phyloP scores from a whole-genome alignment of 495 filamentous ascomycete species.

The Achaetomiella virescens region DNA sequence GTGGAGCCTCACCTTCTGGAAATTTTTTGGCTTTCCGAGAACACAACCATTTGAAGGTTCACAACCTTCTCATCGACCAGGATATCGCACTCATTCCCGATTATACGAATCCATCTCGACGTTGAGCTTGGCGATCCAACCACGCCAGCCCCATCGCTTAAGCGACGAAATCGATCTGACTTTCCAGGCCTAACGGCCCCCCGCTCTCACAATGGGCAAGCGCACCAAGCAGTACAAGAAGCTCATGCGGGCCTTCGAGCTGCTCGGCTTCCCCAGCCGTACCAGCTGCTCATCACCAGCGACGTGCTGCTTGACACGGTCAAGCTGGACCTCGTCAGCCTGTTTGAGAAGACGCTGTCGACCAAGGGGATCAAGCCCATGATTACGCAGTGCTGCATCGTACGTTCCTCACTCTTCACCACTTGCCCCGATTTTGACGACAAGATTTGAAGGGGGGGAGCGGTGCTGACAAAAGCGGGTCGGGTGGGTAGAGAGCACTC shows the following conservation, averaged over 20 bases:
- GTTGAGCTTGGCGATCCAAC: not conserved
- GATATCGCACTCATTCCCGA: not conserved
- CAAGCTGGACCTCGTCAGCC: constrained; percentile 70
- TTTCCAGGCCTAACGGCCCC: not conserved
- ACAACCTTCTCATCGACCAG: not conserved
- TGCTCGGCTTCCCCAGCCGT: constrained; percentile 70
- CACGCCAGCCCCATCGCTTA: not conserved
- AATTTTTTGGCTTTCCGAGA: constrained; percentile 15
- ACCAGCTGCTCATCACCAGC: constrained; percentile 65
- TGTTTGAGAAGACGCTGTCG: constrained; percentile 60
- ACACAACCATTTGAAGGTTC: not conserved
- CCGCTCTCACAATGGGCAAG: constrained; percentile 52
- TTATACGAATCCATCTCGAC: not conserved
- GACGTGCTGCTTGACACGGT: constrained; percentile 31
- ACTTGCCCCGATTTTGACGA: not conserved
- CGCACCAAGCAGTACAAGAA: constrained; percentile 93
- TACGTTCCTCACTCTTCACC: constrained; percentile 3
- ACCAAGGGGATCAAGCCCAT: constrained; percentile 71
- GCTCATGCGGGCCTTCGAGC: constrained; percentile 76
- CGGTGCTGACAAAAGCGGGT: constrained; percentile 61
- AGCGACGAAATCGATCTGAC: too few species aligned
- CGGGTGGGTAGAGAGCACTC: constrained; percentile 57
- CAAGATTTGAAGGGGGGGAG: not conserved
- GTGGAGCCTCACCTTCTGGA: constrained; percentile 15
- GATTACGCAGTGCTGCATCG: constrained; percentile 44